Evolutionary conservation across 2,329 filamentous ascomycete species (phyloP).

Genomic region (Aspergillus sp.): DNA sequence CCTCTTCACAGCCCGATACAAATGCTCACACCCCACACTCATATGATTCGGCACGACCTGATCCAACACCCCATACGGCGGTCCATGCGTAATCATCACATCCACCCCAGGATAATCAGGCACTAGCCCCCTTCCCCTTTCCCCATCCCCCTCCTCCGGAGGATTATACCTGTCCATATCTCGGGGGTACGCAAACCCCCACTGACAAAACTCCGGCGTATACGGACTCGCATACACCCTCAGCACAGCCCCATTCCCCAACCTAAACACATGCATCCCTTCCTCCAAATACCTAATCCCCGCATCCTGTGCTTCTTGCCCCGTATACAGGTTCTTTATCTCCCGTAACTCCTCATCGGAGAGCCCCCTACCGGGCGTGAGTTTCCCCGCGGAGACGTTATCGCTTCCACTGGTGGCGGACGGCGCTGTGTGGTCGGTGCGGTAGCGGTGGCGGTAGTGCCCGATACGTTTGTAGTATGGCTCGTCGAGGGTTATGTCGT

Average conservation of each 20-base stretch:
- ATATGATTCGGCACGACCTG: conserved; percentile 29
- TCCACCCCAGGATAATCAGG: conserved; percentile 53
- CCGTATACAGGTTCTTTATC: conserved; percentile 52
- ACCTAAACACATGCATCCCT: conserved; percentile 49
- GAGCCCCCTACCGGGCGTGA: conserved; percentile 20
- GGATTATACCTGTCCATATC: conserved; percentile 57
- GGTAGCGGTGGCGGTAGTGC: conserved; percentile 30
- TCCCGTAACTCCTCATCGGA: conserved; percentile 13
- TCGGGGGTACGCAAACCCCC: conserved; percentile 58
- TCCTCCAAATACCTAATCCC: conserved; percentile 61
- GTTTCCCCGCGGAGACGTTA: conserved; percentile 15
- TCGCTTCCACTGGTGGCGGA: conserved; percentile 20
- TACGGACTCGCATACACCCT: conserved; percentile 56
- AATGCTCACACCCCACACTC: conserved; percentile 57
- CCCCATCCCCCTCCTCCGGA: conserved; percentile 11
- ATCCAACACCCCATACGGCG: conserved; percentile 56
- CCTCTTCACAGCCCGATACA: conserved; percentile 54
- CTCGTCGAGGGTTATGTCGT: conserved; percentile 61
- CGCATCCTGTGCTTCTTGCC: conserved; percentile 44
- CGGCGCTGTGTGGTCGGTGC: conserved; percentile 13
- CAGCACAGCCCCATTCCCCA: conserved; percentile 52
- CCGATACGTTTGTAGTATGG: conserved; percentile 46
- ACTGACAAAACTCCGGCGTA: conserved; percentile 58
- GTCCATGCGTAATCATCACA: conserved; percentile 64
- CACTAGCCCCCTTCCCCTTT: conserved; percentile 32